A percentile compares a stretch with the other conserved stretches of the same genome.
Evolutionary conservation across 345 rosid species (phyloP).

Genomic region (Dipteronia dyeriana): DNA sequence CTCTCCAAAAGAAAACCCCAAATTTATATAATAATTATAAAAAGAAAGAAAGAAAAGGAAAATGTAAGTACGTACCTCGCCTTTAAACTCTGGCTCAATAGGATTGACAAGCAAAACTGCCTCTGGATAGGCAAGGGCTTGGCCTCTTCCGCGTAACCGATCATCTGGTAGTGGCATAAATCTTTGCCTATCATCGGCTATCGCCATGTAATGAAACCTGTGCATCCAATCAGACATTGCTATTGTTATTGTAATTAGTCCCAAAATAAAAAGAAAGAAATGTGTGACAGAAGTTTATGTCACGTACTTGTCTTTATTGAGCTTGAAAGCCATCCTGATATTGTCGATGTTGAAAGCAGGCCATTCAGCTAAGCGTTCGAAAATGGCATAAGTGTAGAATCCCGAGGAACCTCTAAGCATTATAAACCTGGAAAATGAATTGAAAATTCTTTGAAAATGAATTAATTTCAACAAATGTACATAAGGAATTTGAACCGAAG

Average conservation of each 20-base stretch:
- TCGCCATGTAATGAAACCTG: slow-evolving; percentile 87
- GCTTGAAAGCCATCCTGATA: slow-evolving; percentile 76
- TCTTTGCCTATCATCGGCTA: slow-evolving; percentile 81
- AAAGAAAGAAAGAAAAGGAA: background rate
- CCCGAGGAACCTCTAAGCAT: slow-evolving; percentile 78
- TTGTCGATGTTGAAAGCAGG: slow-evolving; percentile 80
- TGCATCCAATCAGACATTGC: background rate
- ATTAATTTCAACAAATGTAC: background rate
- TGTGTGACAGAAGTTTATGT: slow-evolving; percentile 6
- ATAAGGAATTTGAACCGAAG: background rate
- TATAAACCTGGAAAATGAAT: slow-evolving; percentile 55
- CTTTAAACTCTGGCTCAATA: slow-evolving; percentile 63
- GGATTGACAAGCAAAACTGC: slow-evolving; percentile 81
- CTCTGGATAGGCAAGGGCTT: slow-evolving; percentile 71
- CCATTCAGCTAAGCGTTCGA: slow-evolving; percentile 72
- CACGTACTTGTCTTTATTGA: slow-evolving; percentile 66
- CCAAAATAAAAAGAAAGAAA: background rate
- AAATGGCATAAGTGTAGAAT: slow-evolving; percentile 78
- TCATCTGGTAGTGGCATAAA: slow-evolving; percentile 90
- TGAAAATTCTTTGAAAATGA: background rate
- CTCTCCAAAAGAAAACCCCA: too few relatives aligned
- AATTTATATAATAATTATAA: too few relatives aligned
- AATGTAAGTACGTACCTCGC: slow-evolving; percentile 64
- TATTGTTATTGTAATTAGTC: background rate
- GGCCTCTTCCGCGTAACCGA: slow-evolving; percentile 61